Conservation (phyloP, 2,329 filamentous ascomycete species). For the Stachybotrys chlorohalonatus region DNA sequence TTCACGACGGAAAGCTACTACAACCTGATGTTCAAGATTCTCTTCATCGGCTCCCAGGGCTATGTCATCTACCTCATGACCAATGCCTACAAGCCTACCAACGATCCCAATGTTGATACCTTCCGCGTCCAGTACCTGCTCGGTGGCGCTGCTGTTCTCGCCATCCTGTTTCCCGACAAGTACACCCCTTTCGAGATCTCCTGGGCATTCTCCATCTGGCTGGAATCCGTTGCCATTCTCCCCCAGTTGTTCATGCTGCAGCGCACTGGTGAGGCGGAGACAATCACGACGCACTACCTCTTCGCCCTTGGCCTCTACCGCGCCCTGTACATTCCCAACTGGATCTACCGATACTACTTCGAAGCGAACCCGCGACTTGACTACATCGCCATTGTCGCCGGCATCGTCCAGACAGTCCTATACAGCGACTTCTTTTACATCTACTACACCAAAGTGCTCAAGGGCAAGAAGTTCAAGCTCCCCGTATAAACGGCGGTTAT, state of each 20-base stretch:
- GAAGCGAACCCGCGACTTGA: slow-evolving; percentile 67
- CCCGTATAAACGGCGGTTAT: slow-evolving; percentile 51
- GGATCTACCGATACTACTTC: slow-evolving; percentile 82
- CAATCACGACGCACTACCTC: slow-evolving; percentile 97
- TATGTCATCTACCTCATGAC: slow-evolving; percentile 99
- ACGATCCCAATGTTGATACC: slow-evolving; percentile 93
- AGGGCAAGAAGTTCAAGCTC: slow-evolving; percentile 81
- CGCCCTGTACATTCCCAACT: slow-evolving; percentile 96
- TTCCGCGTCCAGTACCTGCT: slow-evolving; percentile 95
- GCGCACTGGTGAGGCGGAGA: slow-evolving; percentile 93
- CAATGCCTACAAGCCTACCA: slow-evolving; percentile 92
- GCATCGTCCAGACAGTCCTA: slow-evolving; percentile 84
- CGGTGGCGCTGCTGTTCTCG: slow-evolving; percentile 68
- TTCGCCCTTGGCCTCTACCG: slow-evolving; percentile 89
- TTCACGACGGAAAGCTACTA: slow-evolving; percentile 79
- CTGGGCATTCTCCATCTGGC: slow-evolving; percentile 98
- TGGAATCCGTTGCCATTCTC: slow-evolving; percentile 92
- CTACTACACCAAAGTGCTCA: slow-evolving; percentile 93
- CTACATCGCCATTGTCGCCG: slow-evolving; percentile 79
- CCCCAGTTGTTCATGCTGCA: slow-evolving; percentile 98
- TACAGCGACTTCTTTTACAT: slow-evolving; percentile 99
- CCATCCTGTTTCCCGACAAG: slow-evolving; percentile 73
- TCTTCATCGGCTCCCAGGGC: slow-evolving; percentile 82
- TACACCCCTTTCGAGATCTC: slow-evolving; percentile 80
- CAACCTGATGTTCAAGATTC: slow-evolving; percentile 91